phyloP scores from a whole-genome alignment of 768 basidiomycete species.

The Rhodocollybia butyracea region DNA sequence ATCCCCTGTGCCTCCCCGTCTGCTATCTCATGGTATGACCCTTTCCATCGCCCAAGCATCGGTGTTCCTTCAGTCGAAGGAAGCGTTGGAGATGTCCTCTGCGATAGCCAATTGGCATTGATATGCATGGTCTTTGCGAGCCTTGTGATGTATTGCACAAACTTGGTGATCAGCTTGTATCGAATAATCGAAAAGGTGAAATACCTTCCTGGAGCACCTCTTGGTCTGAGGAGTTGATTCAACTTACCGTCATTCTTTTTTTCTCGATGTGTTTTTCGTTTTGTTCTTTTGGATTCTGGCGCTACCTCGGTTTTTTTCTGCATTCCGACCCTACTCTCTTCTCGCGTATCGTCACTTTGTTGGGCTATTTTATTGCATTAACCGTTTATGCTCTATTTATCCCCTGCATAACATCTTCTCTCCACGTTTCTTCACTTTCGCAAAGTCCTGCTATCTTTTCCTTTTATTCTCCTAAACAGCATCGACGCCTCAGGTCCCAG shows the following conservation, averaged over 20 bases:
- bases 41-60: constrained; percentile 51
- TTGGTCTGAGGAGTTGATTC: constrained; percentile 2
- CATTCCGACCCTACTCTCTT: not conserved
- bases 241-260: not conserved
- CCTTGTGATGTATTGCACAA: constrained; percentile 77
- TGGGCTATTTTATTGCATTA: not conserved
- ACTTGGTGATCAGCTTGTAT: constrained; percentile 80
- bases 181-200: constrained; percentile 90
- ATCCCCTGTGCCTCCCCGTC: constrained; percentile 69
- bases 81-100: constrained; percentile 55
- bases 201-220: constrained; percentile 41
- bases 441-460: not conserved
- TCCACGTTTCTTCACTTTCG: too few species aligned
- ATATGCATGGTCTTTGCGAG: constrained; percentile 77
- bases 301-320: not conserved
- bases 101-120: constrained; percentile 72
- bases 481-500: too few species aligned
- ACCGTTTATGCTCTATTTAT: not conserved
- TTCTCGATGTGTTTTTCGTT: not conserved
- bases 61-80: constrained; percentile 40
- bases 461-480: not conserved
- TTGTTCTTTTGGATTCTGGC: not conserved
- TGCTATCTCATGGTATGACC: constrained; percentile 70
- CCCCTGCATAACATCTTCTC: not conserved
- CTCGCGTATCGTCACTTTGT: not conserved